Evolutionary conservation across 108 stramenopile genomes (phyloP).

Genomic region (Aurantiochytrium sp.): DNA sequence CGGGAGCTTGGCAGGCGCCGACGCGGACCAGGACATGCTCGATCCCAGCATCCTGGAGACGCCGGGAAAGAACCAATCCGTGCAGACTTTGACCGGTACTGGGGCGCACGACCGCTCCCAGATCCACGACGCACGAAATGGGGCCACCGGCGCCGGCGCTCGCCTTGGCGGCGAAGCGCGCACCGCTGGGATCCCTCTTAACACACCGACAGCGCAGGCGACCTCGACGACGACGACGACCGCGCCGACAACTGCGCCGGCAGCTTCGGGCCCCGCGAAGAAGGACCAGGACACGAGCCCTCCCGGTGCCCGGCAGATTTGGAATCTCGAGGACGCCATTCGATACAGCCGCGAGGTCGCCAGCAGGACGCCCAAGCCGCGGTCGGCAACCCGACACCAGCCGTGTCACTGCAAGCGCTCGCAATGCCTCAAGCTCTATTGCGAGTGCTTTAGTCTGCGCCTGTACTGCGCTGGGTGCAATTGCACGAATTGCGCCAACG

Average conservation of each 20-base stretch:
- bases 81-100: no score
- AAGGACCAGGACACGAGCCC: not conserved
- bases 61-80: no score
- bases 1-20: not conserved
- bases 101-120: no score
- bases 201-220: no score
- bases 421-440: conserved; percentile 51
- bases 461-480: conserved; percentile 11
- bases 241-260: not conserved
- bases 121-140: no score
- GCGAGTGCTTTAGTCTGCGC: conserved; percentile 41
- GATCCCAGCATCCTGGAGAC: no score
- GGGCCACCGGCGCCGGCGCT: no score
- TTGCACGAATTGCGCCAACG: not conserved
- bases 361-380: not conserved
- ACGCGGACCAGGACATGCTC: no score
- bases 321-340: not conserved
- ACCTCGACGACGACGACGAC: no score
- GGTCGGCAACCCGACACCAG: not conserved
- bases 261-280: not conserved
- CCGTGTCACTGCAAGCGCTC: conserved; percentile 49
- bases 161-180: no score
- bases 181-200: no score
- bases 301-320: not conserved
- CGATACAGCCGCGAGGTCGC: not conserved